phyloP scores from a whole-genome alignment of 768 basidiomycete species.

The Xerocomus spinulosus region DNA sequence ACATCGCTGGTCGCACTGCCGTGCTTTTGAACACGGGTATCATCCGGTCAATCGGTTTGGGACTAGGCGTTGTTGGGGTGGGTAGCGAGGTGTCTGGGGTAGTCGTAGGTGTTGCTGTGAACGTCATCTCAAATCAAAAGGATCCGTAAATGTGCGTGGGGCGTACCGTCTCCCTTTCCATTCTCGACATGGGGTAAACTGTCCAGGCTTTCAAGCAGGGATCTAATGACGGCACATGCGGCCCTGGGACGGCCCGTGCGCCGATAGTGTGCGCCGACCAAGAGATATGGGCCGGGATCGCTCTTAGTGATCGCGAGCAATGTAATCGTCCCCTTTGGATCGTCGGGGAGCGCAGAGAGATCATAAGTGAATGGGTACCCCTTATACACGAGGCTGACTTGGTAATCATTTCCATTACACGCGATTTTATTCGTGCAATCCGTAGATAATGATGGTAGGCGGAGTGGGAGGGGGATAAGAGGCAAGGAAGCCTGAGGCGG shows the following conservation, averaged over 20 bases:
- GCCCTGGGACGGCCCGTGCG: conserved; percentile 31
- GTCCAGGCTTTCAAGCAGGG: conserved; percentile 18
- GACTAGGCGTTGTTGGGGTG: conserved; percentile 4
- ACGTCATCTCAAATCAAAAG: conserved; percentile 14
- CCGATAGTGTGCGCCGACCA: conserved; percentile 31
- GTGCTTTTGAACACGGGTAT: conserved; percentile 11
- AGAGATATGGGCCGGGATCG: conserved; percentile 30
- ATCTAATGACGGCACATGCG: conserved; percentile 26
- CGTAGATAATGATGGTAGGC: conserved; percentile 13
- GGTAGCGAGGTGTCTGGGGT: conserved; percentile 6
- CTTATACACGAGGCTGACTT: conserved; percentile 24
- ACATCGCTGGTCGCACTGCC: conserved; percentile 25
- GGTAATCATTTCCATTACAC: conserved; percentile 8
- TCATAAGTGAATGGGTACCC: conserved; percentile 28
- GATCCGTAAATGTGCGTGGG: conserved; percentile 6
- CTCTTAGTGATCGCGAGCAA: conserved; percentile 26
- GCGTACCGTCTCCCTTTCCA: conserved; percentile 25
- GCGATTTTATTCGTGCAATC: neutral
- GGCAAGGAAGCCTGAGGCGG: conserved; percentile 11
- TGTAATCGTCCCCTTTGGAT: conserved; percentile 25
- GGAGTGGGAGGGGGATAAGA: conserved; percentile 6
- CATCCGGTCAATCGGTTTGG: conserved; percentile 7
- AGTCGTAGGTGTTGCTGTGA: conserved; percentile 8
- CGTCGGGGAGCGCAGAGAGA: conserved; percentile 27
- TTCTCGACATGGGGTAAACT: conserved; percentile 11